Base-by-base conservation (phyloP, 2,329 filamentous ascomycete genomes). In the Colletotrichum echinochloae region DNA sequence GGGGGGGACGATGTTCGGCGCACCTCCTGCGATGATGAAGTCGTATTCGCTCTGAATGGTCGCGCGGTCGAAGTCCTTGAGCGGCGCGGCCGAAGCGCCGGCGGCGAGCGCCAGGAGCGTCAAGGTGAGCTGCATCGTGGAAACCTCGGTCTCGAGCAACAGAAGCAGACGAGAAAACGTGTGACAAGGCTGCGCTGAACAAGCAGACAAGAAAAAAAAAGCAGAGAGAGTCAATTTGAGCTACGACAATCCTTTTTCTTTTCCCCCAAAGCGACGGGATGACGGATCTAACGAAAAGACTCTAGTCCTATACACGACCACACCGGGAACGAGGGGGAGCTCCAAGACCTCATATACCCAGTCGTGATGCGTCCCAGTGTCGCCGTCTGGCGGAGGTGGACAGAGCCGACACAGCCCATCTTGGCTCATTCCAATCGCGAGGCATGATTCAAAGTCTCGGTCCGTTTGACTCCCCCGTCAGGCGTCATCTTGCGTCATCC, bases 11-110 rank as follows among this genome's bases (percentile, higher is more conserved):
- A 9, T 8, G 39, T 30, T 4, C 28, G 5, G 5, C 35, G 18
- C 65, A 74, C 73, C 73, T 69, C 73, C 72, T 33, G 70, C 66
- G 39, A 74, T 73, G 64, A 74, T 72, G 39, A 74, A 74, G 63
- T 74, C 73, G 60, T 74, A 74, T 16, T 73, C 73, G 23, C 68
- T 57, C 14, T 74, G 30, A 16, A 74, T 67, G 26, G 14, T 64
- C n/a, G 66, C 64, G 5, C 72, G 60, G 12, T 74, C 67, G 49
- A 74, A 46, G 5, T 57, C 70, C 52, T 74, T 62, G 5, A 74
- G 66, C 14, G 73, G 73, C 14, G 46, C 61, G 41, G 70, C 65
- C 1, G 66, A 41, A 0, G 61, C 62, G 8, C 20, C 60, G 26
- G 60, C 62, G 49, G 62, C 26, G 48, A 74, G 71, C 3, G 61